Conservation (phyloP, 116 monocot genomes). For the Posidonia oceanica region DNA sequence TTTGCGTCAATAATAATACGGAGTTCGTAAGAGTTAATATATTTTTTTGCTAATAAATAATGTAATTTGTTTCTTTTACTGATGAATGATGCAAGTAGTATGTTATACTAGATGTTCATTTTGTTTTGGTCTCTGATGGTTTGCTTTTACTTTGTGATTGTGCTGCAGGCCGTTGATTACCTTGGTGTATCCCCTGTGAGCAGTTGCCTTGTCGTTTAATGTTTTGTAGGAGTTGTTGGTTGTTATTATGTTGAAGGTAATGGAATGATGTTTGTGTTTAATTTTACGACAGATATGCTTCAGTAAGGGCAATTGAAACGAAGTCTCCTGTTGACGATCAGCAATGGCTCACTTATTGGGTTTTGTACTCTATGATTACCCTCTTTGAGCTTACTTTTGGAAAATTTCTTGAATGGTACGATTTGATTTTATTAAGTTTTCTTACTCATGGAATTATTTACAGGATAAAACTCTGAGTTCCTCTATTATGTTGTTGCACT, state of each 20-base stretch:
- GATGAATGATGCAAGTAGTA: too few relatives aligned
- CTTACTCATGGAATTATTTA: background rate
- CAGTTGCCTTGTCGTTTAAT: conserved; percentile 3
- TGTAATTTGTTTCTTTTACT: too few relatives aligned
- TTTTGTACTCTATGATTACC: conserved; percentile 68
- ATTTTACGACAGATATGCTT: conserved; percentile 71
- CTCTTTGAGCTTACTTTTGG: conserved; percentile 80
- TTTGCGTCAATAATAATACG: too few relatives aligned
- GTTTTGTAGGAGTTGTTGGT: background rate
- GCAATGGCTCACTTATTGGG: conserved; percentile 94
- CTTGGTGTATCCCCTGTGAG: conserved; percentile 92
- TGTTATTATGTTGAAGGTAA: background rate
- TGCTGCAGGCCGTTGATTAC: conserved; percentile 73
- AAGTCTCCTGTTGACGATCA: conserved; percentile 71
- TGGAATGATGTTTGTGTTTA: background rate
- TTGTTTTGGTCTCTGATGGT: background rate
- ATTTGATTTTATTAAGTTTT: background rate
- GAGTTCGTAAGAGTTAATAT: too few relatives aligned
- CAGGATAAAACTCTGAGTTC: background rate
- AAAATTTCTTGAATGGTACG: conserved; percentile 28
- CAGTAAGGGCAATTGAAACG: conserved; percentile 79
- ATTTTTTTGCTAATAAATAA: background rate
- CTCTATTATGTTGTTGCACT: background rate
- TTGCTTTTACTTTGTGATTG: background rate
- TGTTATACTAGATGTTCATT: background rate